These are phyloP conservation scores for Penicillium robsamsonii DNA, from an alignment of 495 filamentous ascomycete genomes.

Conservation along the genomic window DNA sequence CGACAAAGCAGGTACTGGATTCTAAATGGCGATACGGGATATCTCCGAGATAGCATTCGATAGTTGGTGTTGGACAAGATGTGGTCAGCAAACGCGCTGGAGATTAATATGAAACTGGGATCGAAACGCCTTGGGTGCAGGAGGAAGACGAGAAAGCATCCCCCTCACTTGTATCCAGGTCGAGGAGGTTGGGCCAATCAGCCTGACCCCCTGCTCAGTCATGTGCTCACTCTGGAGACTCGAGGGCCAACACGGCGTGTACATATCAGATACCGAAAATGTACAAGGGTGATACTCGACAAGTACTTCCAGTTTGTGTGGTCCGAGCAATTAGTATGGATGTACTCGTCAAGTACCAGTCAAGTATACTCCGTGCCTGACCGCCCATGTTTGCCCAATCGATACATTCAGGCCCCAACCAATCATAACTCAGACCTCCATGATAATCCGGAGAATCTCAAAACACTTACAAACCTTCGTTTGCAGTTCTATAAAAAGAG, in stretches of 20 bases:
- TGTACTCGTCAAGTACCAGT: neutral
- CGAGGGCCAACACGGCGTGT: conserved; percentile 6
- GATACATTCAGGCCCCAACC: neutral
- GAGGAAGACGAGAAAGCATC: conserved; percentile 14
- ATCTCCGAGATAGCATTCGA: conserved; percentile 10
- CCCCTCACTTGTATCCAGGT: conserved; percentile 24
- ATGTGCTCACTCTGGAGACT: conserved; percentile 9
- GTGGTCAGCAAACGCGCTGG: neutral
- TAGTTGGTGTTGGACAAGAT: conserved; percentile 13
- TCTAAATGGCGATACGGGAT: conserved; percentile 5
- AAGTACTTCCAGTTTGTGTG: conserved; percentile 4
- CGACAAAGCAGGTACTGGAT: conserved; percentile 8
- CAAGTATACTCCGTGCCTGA: conserved; percentile 9
- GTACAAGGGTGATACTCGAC: neutral
- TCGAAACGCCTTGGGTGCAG: conserved; percentile 21
- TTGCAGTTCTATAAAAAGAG: neutral
- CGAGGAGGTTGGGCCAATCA: conserved; percentile 34
- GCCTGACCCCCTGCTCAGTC: conserved; percentile 9
- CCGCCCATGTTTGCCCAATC: conserved; percentile 14
- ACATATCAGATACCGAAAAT: conserved; percentile 1
- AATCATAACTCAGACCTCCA: conserved; percentile 1
- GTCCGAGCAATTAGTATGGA: too few relatives aligned
- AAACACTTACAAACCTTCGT: neutral
- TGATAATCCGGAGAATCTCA: neutral
- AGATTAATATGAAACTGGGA: conserved; percentile 12